Base-by-base conservation (phyloP, 148 eudicot species). In the Chenopodium suecicum region DNA sequence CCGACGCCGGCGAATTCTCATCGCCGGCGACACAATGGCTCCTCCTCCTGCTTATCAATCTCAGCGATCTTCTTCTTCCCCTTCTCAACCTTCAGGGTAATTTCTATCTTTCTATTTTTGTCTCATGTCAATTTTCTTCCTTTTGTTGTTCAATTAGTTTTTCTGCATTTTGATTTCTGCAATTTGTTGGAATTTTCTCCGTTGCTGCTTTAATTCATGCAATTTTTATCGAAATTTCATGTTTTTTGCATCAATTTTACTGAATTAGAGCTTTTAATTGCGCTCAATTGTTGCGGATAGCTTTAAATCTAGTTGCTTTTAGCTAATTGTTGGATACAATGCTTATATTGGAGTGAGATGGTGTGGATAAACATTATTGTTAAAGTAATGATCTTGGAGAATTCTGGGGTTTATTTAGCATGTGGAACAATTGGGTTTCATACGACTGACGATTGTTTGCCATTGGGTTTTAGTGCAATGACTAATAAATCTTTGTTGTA, bases 71-170 rank as follows among this genome's bases (percentile, higher is more conserved):
- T 87, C 94, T 81, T 87, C 98, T 71, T 94, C 97, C 2, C 98
- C 97, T 47, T 95, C 98, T 87, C 98, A 93, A 81, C 94, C 98
- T 7, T 95, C 98, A 70, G 98, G 97, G 97, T 95, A 88, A 20
- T 20, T 66, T 56, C 31, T 52, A 14, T 52, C 20, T 17, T 19
- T 17, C 22, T 56, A 4, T 17, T 54, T 14, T 19, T 17, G 7
- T 77, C n/a, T 63, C 71, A 12, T 8, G 34, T 16, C 69, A 27
- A 9, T 67, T 27, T 20, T 27, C 14, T 70, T 65, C 25, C 14
- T 17, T 54, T 60, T 79, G 7, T 46, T 65, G 10, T 9, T 27
- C 0, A 2, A 2, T 71, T 7, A 14, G n/a, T 50, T 50, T 74
- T 2, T 20, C 7, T 3, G 29, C 69, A 44, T 11, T 48, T 44